Evolutionary conservation across 1,284 basidiomycete genomes (phyloP).

Genomic region (Ustilago hordei): DNA sequence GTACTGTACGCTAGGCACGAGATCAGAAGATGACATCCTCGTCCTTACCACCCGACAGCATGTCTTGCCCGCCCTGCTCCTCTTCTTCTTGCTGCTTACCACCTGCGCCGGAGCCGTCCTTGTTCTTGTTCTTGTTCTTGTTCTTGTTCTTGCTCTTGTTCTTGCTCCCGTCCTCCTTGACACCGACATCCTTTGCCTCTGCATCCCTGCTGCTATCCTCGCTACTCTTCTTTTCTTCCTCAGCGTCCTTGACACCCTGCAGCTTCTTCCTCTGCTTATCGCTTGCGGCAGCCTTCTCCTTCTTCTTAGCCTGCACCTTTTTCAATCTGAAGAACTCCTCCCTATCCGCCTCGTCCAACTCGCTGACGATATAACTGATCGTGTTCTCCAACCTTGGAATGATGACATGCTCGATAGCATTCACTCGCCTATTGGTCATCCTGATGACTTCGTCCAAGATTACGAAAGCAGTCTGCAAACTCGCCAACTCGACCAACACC

Average conservation of each 20-base stretch:
- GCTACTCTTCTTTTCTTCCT: slow-evolving; percentile 10
- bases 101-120: slow-evolving; percentile 2
- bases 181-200: background rate
- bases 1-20: too few relatives aligned
- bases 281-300: slow-evolving; percentile 55
- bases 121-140: slow-evolving; percentile 30
- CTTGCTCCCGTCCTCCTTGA: background rate
- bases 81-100: slow-evolving; percentile 10
- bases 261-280: slow-evolving; percentile 17
- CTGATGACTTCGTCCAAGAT: slow-evolving; percentile 99
- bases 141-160: slow-evolving; percentile 27
- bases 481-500: slow-evolving; percentile 95
- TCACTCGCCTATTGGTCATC: slow-evolving; percentile 96
- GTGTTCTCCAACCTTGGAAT: slow-evolving; percentile 97
- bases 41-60: slow-evolving; percentile 66
- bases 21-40: slow-evolving; percentile 67
- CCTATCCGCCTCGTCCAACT: slow-evolving; percentile 68
- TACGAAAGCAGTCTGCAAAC: slow-evolving; percentile 91
- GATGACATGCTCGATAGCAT: slow-evolving; percentile 97
- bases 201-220: slow-evolving; percentile 9
- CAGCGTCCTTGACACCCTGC: slow-evolving; percentile 13
- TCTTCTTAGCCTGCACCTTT: slow-evolving; percentile 67
- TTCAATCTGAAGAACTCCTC: slow-evolving; percentile 70
- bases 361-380: slow-evolving; percentile 73
- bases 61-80: slow-evolving; percentile 44